A percentile compares a stretch with the other conserved stretches of the same genome.
Evolutionary conservation across 306 rosid genomes (phyloP).

Genomic region (Rosa chinensis): DNA sequence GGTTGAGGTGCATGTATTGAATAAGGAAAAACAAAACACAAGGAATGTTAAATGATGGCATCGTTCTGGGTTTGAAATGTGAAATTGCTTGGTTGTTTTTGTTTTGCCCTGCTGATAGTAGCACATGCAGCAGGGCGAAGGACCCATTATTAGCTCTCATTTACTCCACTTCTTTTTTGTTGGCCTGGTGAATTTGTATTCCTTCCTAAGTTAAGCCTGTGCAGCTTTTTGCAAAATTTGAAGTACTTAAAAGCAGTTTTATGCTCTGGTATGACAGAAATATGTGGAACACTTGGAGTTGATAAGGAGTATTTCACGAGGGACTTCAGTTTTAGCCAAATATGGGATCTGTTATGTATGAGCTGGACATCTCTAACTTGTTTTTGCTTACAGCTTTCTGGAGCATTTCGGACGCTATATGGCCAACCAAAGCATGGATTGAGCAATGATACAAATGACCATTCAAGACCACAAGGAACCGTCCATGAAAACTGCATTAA

Average conservation of each 20-base stretch:
- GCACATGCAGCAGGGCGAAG: not conserved
- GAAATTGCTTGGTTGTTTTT: not conserved
- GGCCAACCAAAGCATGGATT: slow-evolving; percentile 72
- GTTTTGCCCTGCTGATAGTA: not conserved
- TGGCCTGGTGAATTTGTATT: not conserved
- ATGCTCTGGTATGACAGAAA: not conserved
- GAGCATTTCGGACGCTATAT: slow-evolving; percentile 86
- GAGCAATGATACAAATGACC: slow-evolving; percentile 61
- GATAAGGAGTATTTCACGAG: not conserved
- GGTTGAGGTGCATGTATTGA: not conserved
- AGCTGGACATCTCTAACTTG: slow-evolving; percentile 7
- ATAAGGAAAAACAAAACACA: not conserved
- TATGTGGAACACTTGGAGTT: not conserved
- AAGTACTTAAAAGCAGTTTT: not conserved
- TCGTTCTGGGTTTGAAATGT: not conserved
- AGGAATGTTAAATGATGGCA: not conserved
- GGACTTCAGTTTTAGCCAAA: not conserved
- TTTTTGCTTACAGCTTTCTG: slow-evolving; percentile 60
- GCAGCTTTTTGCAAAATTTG: not conserved
- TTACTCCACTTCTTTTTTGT: not conserved
- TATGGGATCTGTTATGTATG: not conserved
- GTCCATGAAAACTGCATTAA: slow-evolving; percentile 88
- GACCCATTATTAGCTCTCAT: not conserved
- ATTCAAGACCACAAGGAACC: slow-evolving; percentile 65
- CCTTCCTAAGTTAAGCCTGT: not conserved